phyloP scores from a whole-genome alignment of 371 early-diverging fungal species.

The Rhizopus sp. region DNA sequence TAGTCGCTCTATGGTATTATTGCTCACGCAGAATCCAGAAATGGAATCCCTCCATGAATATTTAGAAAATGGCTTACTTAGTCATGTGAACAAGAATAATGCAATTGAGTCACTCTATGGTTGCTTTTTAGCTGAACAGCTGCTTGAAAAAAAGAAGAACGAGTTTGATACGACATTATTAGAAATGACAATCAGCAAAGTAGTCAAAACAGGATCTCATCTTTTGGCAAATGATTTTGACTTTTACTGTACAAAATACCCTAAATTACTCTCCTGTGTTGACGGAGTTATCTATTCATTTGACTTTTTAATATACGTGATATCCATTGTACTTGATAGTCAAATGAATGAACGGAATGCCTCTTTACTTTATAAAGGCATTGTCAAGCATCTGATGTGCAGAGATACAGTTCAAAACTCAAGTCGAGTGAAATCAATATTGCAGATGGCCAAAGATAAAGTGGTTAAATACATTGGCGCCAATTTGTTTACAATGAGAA shows the following conservation, averaged over 20 bases:
- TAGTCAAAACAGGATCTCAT: constrained; percentile 8
- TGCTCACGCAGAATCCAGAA: constrained; percentile 17
- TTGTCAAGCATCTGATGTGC: constrained; percentile 31
- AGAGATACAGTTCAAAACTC: constrained; percentile 29
- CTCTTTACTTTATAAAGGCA: constrained; percentile 28
- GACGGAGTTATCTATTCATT: constrained; percentile 37
- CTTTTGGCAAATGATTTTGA: constrained; percentile 28
- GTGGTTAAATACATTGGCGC: constrained; percentile 22
- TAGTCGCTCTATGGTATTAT: constrained; percentile 16
- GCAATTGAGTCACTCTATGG: constrained; percentile 36
- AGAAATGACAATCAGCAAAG: background rate
- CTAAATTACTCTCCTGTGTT: constrained; percentile 33
- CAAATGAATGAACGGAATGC: constrained; percentile 31
- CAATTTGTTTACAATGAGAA: constrained; percentile 19
- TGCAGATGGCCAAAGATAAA: constrained; percentile 25
- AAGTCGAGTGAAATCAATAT: constrained; percentile 17
- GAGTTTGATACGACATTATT: background rate
- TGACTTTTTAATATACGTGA: constrained; percentile 29
- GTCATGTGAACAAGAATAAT: constrained; percentile 30
- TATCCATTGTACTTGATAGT: constrained; percentile 17
- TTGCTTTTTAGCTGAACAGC: constrained; percentile 25
- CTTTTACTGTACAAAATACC: constrained; percentile 32
- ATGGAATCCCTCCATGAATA: constrained; percentile 22
- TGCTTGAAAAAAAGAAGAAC: constrained; percentile 3
- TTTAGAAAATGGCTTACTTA: constrained; percentile 17